Base-by-base conservation (phyloP, 306 rosid genomes). In the Malus domestica region DNA sequence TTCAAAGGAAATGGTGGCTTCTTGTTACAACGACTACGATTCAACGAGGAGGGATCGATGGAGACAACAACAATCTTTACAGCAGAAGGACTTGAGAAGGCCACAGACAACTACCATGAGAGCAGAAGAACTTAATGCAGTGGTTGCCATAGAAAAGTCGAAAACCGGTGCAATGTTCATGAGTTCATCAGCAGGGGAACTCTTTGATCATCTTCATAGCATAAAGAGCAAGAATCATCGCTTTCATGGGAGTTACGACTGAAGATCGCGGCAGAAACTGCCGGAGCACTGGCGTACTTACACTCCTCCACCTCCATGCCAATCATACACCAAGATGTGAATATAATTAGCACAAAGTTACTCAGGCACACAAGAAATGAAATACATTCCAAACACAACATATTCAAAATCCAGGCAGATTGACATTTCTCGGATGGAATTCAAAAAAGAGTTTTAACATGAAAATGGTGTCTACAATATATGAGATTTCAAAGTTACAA, bases 221-320 rank as follows among this genome's bases (percentile, higher is more conserved):
- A 5, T 22, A 57, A 20, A 62, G 10, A 9, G n/a, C 4, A 8
- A 67, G n/a, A 15, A 58, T 7, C 74, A 11, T 16, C 22, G 2
- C 71, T 81, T 20, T 1, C 75, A 1, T 76, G 81, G 85, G 75
- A 67, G 73, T 8, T 66, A 35, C 66, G 85, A 19, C 2, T 77
- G 67, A 77, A 67, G 81, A 77, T 81, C 33, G 85, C 85, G 12
- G 32, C 75, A 19, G 85, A 81, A 33, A 35, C 55, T 16, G 81
- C 81, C 25, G 75, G 75, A 45, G 81, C 81, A 18, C 16, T 77
- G 12, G 78, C 85, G 15, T 81, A 81, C 44, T 67, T 77, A 1
- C 81, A 77, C 58, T 72, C 68, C 8, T 76, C 80, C 58, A 29
- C 52, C 19, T 66, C 68, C 29, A 59, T 62, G 51, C 67, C 81